A percentile compares a stretch with the other conserved stretches of the same genome.
phyloP scores from a whole-genome alignment of 768 basidiomycete species.

The Tylopilus plumbeoviolaceoides region DNA sequence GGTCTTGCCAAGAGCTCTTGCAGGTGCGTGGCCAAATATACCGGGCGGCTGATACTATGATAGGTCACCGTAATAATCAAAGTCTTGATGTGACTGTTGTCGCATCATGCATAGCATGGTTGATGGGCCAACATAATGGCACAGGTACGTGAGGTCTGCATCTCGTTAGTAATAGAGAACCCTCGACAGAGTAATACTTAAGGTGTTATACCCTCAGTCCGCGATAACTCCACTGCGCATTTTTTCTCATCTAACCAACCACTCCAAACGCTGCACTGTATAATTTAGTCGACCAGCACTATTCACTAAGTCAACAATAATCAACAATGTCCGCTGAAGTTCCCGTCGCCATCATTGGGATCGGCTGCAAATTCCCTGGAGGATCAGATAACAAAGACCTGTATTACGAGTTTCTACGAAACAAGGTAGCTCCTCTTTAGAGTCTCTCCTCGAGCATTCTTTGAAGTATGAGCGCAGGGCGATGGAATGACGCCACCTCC shows the following conservation, averaged over 20 bases:
- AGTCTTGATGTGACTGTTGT: constrained; percentile 1
- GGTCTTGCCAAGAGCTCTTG: background rate
- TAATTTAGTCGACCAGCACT: background rate
- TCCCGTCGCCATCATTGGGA: constrained; percentile 29
- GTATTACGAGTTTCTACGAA: constrained; percentile 29
- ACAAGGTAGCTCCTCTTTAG: constrained; percentile 16
- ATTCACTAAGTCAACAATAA: constrained; percentile 1
- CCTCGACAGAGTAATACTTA: constrained; percentile 5
- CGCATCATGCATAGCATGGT: constrained; percentile 1
- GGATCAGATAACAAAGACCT: constrained; percentile 30
- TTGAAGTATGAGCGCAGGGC: constrained; percentile 15
- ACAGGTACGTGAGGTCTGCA: background rate
- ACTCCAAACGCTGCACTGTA: background rate
- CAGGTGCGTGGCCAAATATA: background rate
- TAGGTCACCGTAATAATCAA: background rate
- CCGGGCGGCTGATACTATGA: background rate
- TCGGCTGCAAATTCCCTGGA: constrained; percentile 32
- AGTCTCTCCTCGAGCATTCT: background rate
- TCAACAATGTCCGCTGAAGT: constrained; percentile 27
- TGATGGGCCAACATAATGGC: constrained; percentile 5
- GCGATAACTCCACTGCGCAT: background rate
- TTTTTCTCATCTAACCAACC: background rate
- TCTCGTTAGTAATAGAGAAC: background rate
- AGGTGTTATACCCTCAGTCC: background rate
- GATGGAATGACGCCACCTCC: constrained; percentile 30